Conservation (phyloP, 169 alveolate species). For the Theileria annulata region DNA sequence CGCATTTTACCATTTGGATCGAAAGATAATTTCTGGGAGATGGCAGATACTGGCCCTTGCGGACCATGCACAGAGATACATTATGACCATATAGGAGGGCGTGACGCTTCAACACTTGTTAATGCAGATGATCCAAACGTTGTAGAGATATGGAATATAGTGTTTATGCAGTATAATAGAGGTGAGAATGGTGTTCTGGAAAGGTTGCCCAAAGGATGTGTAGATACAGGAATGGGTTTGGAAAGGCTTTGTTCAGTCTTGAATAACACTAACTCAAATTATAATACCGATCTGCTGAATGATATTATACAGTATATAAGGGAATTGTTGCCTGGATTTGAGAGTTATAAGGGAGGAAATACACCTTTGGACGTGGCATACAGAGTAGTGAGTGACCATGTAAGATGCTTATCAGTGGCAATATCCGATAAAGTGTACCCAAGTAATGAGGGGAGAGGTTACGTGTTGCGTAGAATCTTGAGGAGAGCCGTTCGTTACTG, state of each 20-base stretch:
- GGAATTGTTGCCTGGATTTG: conserved; percentile 72
- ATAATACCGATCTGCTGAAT: conserved; percentile 90
- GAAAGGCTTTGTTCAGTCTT: conserved; percentile 90
- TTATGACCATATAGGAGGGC: conserved; percentile 87
- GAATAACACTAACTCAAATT: conserved; percentile 84
- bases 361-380: conserved; percentile 89
- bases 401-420: conserved; percentile 89
- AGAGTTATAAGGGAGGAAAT: conserved; percentile 81
- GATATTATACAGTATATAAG: conserved; percentile 83
- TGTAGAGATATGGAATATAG: conserved; percentile 93
- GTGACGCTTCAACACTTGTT: conserved; percentile 89
- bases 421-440: conserved; percentile 91
- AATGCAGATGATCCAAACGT: conserved; percentile 92
- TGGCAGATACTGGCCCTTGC: conserved; percentile 97
- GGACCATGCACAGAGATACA: conserved; percentile 96
- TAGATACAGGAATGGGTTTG: conserved; percentile 94
- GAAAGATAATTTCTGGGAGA: conserved; percentile 95
- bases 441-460: conserved; percentile 89
- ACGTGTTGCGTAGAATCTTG: conserved; percentile 89
- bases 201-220: conserved; percentile 88
- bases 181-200: conserved; percentile 83
- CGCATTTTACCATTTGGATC: conserved; percentile 83
- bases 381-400: conserved; percentile 93
- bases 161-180: conserved; percentile 92
- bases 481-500: conserved; percentile 91